Evolutionary conservation across 1,284 basidiomycete species (phyloP), one percentile per base, ranked within the genome.

Genomic region (Schizophyllum amplum): DNA sequence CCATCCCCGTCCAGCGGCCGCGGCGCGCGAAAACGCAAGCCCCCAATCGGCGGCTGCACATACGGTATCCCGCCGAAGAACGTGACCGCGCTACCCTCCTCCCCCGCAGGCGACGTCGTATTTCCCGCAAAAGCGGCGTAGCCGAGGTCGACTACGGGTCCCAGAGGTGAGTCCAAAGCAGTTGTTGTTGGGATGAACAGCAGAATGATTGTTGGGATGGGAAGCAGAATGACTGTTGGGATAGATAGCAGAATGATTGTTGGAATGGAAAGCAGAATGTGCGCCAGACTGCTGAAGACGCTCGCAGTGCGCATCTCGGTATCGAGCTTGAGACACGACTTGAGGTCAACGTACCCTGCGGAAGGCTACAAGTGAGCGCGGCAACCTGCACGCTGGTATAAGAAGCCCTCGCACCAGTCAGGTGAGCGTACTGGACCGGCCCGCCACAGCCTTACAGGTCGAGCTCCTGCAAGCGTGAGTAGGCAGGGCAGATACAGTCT

Each of bases 21-120:
- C 23, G 61, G 61, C 15, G 61, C 59, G 20, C 59, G 59, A 25
- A 62, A 62, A 1, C 61, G 22, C 26, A 76, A 61, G 22, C 73
- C 61, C 15, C 74, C 74, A 1, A 77, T 55, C 4, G 77, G 77
- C 7, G 77, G 72, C 54, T 75, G 67, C 1, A 73, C 77, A 59
- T 72, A 78, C 4, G 73, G 76, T 17, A 79, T 75, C 22, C 67
- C 68, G 5, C 75, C 75, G 60, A 72, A 78, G 62, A 77, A 77
- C 5, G 70, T 66, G 5, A 77, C 75, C 20, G 71, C 64, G 1
- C 69, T 67, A 48, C 70, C 67, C 2, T 52, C 51, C 17, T 68
- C 54, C 9, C 75, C 75, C 9, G 70, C 60, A 5, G 75, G 73
- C 5, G 74, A 68, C 0, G 75, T 74, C 4, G 69, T 63, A 54